A percentile compares a stretch with the other conserved stretches of the same genome.
These are phyloP conservation scores for Neonectria sp. DNA, from an alignment of 2,329 filamentous ascomycete genomes.

Conservation along the genomic window DNA sequence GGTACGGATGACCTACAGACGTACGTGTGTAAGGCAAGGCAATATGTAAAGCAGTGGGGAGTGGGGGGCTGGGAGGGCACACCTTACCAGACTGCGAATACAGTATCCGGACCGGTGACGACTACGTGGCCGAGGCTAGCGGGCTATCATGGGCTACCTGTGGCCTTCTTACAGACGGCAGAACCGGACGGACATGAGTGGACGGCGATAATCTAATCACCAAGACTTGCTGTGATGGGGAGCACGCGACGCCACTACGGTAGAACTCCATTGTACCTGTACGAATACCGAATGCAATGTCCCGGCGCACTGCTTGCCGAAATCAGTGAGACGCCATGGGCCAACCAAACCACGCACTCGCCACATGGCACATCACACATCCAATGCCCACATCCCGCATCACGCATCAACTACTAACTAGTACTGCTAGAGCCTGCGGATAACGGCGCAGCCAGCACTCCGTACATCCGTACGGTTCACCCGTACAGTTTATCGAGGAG, in stretches of 20 bases:
- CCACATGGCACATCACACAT: not conserved
- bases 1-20: not conserved
- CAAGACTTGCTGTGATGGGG: no score
- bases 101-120: not conserved
- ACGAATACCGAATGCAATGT: not conserved
- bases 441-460: not conserved
- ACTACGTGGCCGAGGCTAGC: not conserved
- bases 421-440: slow-evolving; percentile 3
- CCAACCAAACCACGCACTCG: slow-evolving; percentile 4
- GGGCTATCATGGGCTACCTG: no score
- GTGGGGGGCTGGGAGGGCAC: not conserved
- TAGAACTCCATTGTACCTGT: no score
- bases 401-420: not conserved
- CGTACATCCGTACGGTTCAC: not conserved
- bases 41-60: not conserved
- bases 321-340: slow-evolving; percentile 4
- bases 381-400: not conserved
- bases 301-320: slow-evolving; percentile 1
- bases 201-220: not conserved
- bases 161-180: not conserved
- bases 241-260: no score
- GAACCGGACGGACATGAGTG: not conserved
- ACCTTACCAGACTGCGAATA: not conserved
- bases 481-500: not conserved
- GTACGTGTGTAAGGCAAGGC: not conserved